A percentile compares a stretch with the other conserved stretches of the same genome.
These are phyloP conservation scores for Pascua guehoae DNA, from an alignment of 1,284 basidiomycete genomes.

Conservation along the genomic window DNA sequence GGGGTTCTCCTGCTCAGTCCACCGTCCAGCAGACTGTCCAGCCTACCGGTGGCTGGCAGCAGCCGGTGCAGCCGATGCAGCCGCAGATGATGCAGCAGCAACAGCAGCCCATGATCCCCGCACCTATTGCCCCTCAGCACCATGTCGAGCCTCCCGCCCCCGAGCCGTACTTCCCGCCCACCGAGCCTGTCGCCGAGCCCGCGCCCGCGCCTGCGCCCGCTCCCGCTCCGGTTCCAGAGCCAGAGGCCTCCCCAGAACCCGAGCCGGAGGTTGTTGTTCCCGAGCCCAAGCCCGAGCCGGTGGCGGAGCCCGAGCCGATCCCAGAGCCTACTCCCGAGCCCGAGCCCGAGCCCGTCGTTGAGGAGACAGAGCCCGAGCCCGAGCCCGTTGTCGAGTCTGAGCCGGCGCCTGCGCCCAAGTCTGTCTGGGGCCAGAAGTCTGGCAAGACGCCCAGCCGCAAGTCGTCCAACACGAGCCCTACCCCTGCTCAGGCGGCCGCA, in stretches of 20 bases:
- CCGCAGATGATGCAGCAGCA: slow-evolving; percentile 13
- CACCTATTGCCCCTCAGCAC: slow-evolving; percentile 9
- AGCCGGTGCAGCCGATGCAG: slow-evolving; percentile 18
- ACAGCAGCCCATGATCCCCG: slow-evolving; percentile 7
- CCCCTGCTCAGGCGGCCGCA: slow-evolving; percentile 30
- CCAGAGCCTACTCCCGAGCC: slow-evolving; percentile 14
- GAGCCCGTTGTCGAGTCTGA: slow-evolving; percentile 4
- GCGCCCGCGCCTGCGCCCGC: slow-evolving; percentile 8
- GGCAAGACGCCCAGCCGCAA: slow-evolving; percentile 29
- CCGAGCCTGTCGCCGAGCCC: slow-evolving; percentile 6
- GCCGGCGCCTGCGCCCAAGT: slow-evolving; percentile 17
- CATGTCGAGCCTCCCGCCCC: slow-evolving; percentile 9
- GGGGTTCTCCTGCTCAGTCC: slow-evolving; percentile 25
- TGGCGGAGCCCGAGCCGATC: slow-evolving; percentile 6
- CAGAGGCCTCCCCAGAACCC: slow-evolving; percentile 10
- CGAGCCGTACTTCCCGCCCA: slow-evolving; percentile 28
- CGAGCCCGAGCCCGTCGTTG: background rate
- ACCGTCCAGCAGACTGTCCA: slow-evolving; percentile 22
- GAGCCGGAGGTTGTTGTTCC: slow-evolving; percentile 9
- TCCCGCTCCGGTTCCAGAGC: slow-evolving; percentile 5
- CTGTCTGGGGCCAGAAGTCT: slow-evolving; percentile 31
- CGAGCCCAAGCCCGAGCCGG: slow-evolving; percentile 6
- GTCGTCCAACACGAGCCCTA: slow-evolving; percentile 29
- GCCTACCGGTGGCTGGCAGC: slow-evolving; percentile 6
- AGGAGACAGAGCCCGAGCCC: slow-evolving; percentile 3